Conservation (phyloP, 352 stramenopile genomes). For the Pythium aquatile region DNA sequence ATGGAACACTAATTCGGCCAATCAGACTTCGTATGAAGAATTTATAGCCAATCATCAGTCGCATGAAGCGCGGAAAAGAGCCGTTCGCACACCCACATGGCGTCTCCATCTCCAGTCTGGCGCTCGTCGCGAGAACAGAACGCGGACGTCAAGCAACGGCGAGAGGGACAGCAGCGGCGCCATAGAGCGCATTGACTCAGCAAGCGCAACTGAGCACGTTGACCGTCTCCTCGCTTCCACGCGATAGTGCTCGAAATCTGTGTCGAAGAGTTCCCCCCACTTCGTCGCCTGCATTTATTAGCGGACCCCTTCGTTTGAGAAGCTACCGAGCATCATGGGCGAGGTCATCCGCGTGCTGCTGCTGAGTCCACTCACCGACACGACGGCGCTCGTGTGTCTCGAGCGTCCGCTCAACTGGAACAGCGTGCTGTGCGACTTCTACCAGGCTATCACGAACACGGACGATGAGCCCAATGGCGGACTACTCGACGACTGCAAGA, state of each 20-base stretch:
- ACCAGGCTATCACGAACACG: conserved; percentile 79
- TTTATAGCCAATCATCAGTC: not conserved
- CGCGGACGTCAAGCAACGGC: conserved; percentile 1
- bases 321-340: conserved; percentile 35
- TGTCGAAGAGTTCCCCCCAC: not conserved
- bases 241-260: not conserved
- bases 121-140: not conserved
- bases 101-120: not conserved
- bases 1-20: not conserved
- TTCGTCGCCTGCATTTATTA: not conserved
- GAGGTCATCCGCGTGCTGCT: conserved; percentile 83
- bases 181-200: not conserved
- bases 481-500: conserved; percentile 64
- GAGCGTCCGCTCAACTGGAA: conserved; percentile 77
- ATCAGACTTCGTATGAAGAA: not conserved
- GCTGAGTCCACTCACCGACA: conserved; percentile 63
- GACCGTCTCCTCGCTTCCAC: not conserved
- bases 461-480: conserved; percentile 65
- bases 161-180: not conserved
- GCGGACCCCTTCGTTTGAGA: not conserved
- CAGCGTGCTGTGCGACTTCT: conserved; percentile 75
- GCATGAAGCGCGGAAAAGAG: conserved; percentile 1
- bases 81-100: conserved; percentile 2
- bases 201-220: not conserved
- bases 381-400: conserved; percentile 78